A percentile compares a stretch with the other conserved stretches of the same genome.
Conservation (phyloP, 129 eudicot species). For the Centaurea solstitialis region DNA sequence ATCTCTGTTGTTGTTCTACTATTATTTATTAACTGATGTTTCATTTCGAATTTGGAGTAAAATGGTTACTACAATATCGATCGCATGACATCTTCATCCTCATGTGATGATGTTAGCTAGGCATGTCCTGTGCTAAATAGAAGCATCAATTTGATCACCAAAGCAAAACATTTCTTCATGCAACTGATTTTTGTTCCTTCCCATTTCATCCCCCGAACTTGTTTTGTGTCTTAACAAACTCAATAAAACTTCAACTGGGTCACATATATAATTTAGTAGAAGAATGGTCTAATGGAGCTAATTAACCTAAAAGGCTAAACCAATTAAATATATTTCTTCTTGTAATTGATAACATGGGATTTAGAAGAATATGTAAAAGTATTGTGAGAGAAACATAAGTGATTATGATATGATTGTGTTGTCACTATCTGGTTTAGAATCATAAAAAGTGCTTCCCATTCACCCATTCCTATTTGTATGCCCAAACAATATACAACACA, state of each 20-base stretch:
- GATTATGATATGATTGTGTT: slow-evolving; percentile 20
- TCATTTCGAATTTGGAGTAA: too few species aligned
- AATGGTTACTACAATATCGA: too few species aligned
- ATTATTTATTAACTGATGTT: neutral
- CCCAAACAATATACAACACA: slow-evolving; percentile 5
- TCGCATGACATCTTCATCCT: too few species aligned
- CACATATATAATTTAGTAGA: neutral
- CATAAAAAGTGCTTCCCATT: slow-evolving; percentile 4
- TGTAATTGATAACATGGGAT: neutral
- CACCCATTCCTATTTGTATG: neutral
- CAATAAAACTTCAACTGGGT: too few species aligned
- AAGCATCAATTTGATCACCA: too few species aligned
- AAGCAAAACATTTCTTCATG: too few species aligned
- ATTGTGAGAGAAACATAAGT: neutral
- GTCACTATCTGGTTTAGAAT: slow-evolving; percentile 22
- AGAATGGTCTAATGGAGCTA: neutral
- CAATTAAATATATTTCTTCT: neutral
- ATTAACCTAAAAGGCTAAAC: too few species aligned
- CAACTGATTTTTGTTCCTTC: too few species aligned
- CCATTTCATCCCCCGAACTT: neutral
- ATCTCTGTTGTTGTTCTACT: neutral
- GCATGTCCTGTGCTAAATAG: too few species aligned
- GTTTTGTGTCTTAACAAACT: neutral
- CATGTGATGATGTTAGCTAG: too few species aligned
- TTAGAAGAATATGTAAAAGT: neutral